Base-by-base conservation (phyloP, 2,329 filamentous ascomycete genomes). In the Hypoxylon sp. region DNA sequence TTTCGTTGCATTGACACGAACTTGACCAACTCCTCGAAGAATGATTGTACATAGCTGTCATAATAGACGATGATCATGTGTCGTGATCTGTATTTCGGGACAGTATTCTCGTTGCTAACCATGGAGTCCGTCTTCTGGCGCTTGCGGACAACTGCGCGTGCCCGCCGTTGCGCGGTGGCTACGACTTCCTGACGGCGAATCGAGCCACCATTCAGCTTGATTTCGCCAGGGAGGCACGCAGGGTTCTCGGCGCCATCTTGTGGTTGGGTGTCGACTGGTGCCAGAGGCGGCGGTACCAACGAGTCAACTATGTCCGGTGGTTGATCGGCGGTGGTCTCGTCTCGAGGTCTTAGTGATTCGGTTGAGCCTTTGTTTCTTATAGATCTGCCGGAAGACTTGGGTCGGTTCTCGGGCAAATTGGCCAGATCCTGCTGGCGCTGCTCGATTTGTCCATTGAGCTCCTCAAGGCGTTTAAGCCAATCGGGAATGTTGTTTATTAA, bases 41-140 rank as follows among this genome's bases (percentile, higher is more conserved):
- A 84, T 40, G 84, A 84, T 67, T 97, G 91, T 3, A 95, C 87
- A 55, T 90, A 87, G 61, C 88, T 90, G 67, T 97, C 92, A 68
- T 97, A 97, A 71, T 91, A 92, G n/a, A 97, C 89, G 29, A 94
- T 86, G 35, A 93, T 87, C 78, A 90, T 88, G 49, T 80, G 86
- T 59, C 88, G 83, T 3, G 84, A 85, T 45, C 89, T 84, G 67
- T 88, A 88, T 55, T 84, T 82, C 7, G 75, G 70, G 1, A 76
- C 68, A 2, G 72, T 68, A 7, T 70, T 71, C 25, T 81, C 78
- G 25, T 71, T 74, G 30, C 79, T 83, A 40, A 78, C 61, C 60
- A 83, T 71, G 0, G 81, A 83, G 16, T 79, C 72, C 8, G 78
- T 76, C 43, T 79, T 75, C 42, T 76, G 74, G 36, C 75, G 76